Conservation (phyloP, 768 basidiomycete species). For the Naganishia vishniacii region DNA sequence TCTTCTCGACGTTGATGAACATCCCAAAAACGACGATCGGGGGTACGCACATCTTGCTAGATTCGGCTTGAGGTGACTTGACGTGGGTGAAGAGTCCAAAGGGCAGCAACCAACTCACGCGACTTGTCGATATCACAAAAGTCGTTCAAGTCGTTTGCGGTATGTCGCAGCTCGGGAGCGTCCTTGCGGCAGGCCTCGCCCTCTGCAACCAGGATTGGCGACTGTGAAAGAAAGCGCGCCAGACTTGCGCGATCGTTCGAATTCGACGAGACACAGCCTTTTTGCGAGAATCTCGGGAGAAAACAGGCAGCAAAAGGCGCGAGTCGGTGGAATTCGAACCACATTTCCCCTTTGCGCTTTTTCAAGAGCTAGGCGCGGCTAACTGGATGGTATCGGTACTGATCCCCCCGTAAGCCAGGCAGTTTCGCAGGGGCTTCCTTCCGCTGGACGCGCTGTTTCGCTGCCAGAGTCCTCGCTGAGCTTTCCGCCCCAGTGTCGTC, state of each 20-base stretch:
- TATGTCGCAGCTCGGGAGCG: neutral
- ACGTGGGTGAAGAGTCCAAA: constrained; percentile 17
- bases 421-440: neutral
- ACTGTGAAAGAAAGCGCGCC: too few relatives aligned
- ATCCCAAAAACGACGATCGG: neutral
- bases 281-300: neutral
- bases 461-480: neutral
- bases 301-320: too few relatives aligned
- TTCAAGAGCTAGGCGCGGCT: too few relatives aligned
- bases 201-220: too few relatives aligned
- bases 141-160: neutral
- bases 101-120: neutral
- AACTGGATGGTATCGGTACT: too few relatives aligned
- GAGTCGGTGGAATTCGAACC: neutral
- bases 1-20: neutral
- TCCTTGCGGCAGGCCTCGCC: neutral
- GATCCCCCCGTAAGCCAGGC: neutral
- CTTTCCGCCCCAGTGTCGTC: neutral
- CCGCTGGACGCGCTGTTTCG: neutral
- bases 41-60: constrained; percentile 21
- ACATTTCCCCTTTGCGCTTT: neutral
- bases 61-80: constrained; percentile 22
- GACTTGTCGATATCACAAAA: neutral
- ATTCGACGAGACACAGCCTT: neutral
- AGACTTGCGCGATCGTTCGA: neutral